phyloP scores from a whole-genome alignment of 345 rosid species.

The Iberis pinnata region DNA sequence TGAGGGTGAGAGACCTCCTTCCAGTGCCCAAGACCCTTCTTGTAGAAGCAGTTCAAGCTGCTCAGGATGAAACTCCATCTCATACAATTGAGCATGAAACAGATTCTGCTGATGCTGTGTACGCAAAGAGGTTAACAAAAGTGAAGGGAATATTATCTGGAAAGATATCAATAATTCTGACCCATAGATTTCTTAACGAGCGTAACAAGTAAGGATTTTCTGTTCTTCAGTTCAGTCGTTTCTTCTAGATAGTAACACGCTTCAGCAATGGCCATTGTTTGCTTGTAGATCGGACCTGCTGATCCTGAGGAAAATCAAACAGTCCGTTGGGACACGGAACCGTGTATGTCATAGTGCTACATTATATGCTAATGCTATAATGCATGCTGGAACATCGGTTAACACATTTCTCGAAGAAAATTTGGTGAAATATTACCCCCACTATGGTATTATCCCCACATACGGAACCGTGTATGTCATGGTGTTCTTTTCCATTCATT shows the following conservation, averaged over 20 bases:
- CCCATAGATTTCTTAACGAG: slow-evolving; percentile 84
- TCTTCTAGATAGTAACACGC: too few species aligned
- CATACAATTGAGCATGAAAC: slow-evolving; percentile 32
- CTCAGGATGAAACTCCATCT: slow-evolving; percentile 58
- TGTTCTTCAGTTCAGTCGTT: too few species aligned
- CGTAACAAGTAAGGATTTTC: slow-evolving; percentile 93
- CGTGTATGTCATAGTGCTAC: slow-evolving; percentile 99
- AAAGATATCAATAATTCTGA: slow-evolving; percentile 87
- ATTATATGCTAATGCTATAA: slow-evolving; percentile 92
- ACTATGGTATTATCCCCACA: not conserved
- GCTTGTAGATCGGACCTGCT: slow-evolving; percentile 80
- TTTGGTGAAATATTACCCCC: slow-evolving; percentile 43
- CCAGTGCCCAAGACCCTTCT: slow-evolving; percentile 55
- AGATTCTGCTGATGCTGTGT: slow-evolving; percentile 56
- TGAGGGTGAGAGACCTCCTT: slow-evolving; percentile 81
- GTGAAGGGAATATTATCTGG: slow-evolving; percentile 89
- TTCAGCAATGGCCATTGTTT: too few species aligned
- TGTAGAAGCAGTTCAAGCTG: slow-evolving; percentile 48
- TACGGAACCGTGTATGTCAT: too few species aligned
- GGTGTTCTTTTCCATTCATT: too few species aligned
- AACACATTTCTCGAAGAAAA: slow-evolving; percentile 98
- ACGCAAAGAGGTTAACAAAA: slow-evolving; percentile 81
- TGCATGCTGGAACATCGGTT: slow-evolving; percentile 99
- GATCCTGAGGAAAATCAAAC: slow-evolving; percentile 90
- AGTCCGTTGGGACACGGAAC: slow-evolving; percentile 97